Evolutionary conservation across 192 early-diverging fungal genomes (phyloP).

Genomic region (Backusella psychrophila): DNA sequence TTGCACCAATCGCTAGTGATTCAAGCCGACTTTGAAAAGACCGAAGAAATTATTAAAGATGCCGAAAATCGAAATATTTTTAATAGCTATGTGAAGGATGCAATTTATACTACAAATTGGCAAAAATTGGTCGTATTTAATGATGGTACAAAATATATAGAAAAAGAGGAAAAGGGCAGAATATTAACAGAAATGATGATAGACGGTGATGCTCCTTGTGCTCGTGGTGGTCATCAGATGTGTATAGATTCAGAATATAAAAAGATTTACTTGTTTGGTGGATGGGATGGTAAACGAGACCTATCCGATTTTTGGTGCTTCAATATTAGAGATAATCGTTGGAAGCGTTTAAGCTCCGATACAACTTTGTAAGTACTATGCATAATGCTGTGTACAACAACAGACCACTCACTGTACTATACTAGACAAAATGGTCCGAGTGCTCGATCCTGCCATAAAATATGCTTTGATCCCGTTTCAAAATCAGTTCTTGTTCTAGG

Average conservation of each 20-base stretch:
- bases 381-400: not conserved
- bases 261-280: constrained; percentile 86
- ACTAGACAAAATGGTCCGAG: constrained; percentile 79
- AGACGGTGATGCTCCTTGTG: constrained; percentile 52
- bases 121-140: constrained; percentile 38
- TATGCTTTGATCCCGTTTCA: constrained; percentile 78
- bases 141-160: constrained; percentile 33
- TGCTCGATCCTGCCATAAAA: constrained; percentile 89
- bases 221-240: constrained; percentile 96
- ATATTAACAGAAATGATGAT: not conserved
- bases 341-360: constrained; percentile 79
- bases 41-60: constrained; percentile 69
- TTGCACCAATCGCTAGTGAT: constrained; percentile 69
- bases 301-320: constrained; percentile 90
- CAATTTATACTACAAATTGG: constrained; percentile 77
- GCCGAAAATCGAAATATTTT: constrained; percentile 70
- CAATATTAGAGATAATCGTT: constrained; percentile 54
- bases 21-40: constrained; percentile 68
- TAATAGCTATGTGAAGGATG: constrained; percentile 62
- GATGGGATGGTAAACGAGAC: constrained; percentile 89
- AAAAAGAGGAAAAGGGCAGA: not conserved
- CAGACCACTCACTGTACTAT: not conserved
- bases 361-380: constrained; percentile 54
- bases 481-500: constrained; percentile 81
- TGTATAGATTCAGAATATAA: constrained; percentile 77